phyloP scores from a whole-genome alignment of 176 grass and related monocot species.

The Saccharum spontaneum region DNA sequence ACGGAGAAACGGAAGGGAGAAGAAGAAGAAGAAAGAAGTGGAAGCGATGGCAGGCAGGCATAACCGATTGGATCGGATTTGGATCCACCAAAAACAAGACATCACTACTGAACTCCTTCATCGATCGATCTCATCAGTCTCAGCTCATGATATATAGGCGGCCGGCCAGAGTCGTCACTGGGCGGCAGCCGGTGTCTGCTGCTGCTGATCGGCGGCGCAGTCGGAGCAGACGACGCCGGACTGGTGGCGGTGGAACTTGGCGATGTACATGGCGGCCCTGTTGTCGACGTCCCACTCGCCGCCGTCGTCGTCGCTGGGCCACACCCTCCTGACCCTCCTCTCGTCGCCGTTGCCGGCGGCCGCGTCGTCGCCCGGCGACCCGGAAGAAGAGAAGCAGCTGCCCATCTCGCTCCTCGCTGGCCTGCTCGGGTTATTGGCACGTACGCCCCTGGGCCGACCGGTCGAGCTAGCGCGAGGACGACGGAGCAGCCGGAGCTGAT shows the following conservation, averaged over 20 bases:
- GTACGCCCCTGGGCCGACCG: too few species aligned
- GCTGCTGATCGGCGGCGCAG: constrained; percentile 17
- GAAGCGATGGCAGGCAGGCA: neutral
- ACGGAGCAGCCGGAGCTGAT: neutral
- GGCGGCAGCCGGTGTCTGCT: too few species aligned
- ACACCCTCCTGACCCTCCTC: neutral
- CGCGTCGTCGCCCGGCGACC: neutral
- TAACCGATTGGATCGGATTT: neutral
- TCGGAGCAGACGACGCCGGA: constrained; percentile 17
- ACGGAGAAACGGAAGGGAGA: neutral
- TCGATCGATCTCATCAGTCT: too few species aligned
- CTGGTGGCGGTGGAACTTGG: constrained; percentile 47
- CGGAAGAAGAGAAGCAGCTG: constrained; percentile 48
- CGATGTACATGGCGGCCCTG: constrained; percentile 33
- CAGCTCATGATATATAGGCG: too few species aligned
- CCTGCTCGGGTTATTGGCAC: too few species aligned
- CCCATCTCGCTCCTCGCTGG: constrained; percentile 14
- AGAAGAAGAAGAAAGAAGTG: neutral
- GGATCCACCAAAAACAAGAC: constrained; percentile 15
- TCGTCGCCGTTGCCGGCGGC: neutral
- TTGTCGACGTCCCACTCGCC: constrained; percentile 33
- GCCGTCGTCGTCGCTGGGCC: constrained; percentile 53
- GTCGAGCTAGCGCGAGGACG: too few species aligned
- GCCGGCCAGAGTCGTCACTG: too few species aligned
- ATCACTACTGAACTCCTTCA: neutral